Conservation (phyloP, 2,329 filamentous ascomycete genomes). For the Cercospora zeina region DNA sequence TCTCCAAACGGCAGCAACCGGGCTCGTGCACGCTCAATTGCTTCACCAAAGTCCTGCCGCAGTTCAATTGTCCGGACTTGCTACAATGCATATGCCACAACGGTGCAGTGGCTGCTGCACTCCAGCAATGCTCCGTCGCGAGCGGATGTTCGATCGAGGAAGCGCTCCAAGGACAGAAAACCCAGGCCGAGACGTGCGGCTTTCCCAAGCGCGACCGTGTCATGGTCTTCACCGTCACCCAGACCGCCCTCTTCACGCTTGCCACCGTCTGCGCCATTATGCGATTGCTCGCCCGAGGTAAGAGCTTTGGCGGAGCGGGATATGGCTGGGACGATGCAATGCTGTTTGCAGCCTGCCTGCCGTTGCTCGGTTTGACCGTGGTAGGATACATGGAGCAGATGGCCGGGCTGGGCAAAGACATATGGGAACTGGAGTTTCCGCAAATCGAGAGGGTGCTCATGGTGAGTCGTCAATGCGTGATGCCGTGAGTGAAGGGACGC, state of each 20-base stretch:
- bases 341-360: constrained; percentile 9
- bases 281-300: constrained; percentile 11
- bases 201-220: constrained; percentile 11
- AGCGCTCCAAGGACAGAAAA: constrained; percentile 6
- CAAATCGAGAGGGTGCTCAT: constrained; percentile 10
- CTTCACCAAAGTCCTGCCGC: constrained; percentile 11
- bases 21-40: constrained; percentile 11
- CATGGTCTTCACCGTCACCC: not conserved
- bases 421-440: constrained; percentile 11
- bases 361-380: constrained; percentile 7
- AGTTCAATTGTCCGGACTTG: constrained; percentile 15
- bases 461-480: not conserved
- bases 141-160: constrained; percentile 13
- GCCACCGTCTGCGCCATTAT: not conserved
- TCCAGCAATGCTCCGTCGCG: constrained; percentile 7
- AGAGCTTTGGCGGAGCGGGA: constrained; percentile 8
- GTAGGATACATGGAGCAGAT: constrained; percentile 10
- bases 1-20: not conserved
- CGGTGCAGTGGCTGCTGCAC: constrained; percentile 4
- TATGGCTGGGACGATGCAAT: constrained; percentile 15
- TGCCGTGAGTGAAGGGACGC: not conserved
- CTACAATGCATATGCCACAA: constrained; percentile 15
- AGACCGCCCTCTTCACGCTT: constrained; percentile 9
- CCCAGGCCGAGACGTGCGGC: constrained; percentile 10
- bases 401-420: constrained; percentile 12